Conservation (phyloP, 169 alveolate genomes). For the Theileria parva region DNA sequence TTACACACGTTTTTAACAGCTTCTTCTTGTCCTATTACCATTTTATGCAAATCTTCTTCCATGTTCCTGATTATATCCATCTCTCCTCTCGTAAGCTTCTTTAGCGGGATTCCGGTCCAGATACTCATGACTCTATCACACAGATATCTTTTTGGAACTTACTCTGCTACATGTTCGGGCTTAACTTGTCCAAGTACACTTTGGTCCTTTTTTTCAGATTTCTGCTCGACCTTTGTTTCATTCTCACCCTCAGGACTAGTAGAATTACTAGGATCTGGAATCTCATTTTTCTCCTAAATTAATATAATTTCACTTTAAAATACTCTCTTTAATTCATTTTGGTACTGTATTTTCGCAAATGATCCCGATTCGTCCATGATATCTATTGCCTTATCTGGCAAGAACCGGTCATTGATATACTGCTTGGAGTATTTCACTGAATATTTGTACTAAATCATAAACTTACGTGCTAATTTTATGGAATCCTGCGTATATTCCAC, state of each 20-base stretch:
- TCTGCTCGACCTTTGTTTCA: background rate
- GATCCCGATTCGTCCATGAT: slow-evolving; percentile 86
- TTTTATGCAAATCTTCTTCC: slow-evolving; percentile 67
- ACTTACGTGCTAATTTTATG: slow-evolving; percentile 51
- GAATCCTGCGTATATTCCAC: slow-evolving; percentile 74
- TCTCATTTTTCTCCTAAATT: background rate
- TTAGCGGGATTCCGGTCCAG: slow-evolving; percentile 64
- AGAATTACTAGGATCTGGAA: background rate
- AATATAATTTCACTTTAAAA: background rate
- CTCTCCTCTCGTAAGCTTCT: slow-evolving; percentile 49
- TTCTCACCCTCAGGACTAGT: background rate
- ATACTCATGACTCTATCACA: slow-evolving; percentile 35
- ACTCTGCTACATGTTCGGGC: slow-evolving; percentile 61
- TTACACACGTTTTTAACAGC: slow-evolving; percentile 69
- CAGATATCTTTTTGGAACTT: background rate
- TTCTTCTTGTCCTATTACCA: slow-evolving; percentile 76
- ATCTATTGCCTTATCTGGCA: slow-evolving; percentile 86
- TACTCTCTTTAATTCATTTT: slow-evolving; percentile 13
- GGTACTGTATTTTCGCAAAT: slow-evolving; percentile 74
- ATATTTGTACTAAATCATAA: background rate
- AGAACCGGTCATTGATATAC: slow-evolving; percentile 71
- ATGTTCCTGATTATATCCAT: slow-evolving; percentile 59
- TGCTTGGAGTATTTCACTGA: slow-evolving; percentile 64
- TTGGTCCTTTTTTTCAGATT: background rate
- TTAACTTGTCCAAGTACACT: slow-evolving; percentile 26